Conservation (phyloP, 208 protist genomes). For the Herpetomonas muscarum region DNA sequence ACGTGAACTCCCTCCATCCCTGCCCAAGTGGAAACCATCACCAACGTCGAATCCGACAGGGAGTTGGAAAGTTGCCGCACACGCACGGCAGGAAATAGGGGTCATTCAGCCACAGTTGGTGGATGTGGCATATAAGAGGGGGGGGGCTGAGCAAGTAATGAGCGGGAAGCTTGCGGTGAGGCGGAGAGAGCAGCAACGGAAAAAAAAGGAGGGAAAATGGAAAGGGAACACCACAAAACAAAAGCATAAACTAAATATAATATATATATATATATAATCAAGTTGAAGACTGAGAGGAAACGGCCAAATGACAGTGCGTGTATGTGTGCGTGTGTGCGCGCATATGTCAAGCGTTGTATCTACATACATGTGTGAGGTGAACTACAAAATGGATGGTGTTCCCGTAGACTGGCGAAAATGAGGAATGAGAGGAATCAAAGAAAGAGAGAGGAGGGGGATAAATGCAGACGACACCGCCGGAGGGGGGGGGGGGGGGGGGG, state of each 20-base stretch:
- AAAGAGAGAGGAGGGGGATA: too few species aligned
- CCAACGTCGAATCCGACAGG: too few species aligned
- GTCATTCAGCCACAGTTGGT: too few species aligned
- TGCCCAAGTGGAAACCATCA: too few species aligned
- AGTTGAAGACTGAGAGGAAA: conserved; percentile 3
- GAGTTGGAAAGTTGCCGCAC: too few species aligned
- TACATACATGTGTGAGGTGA: background rate
- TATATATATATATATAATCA: conserved; percentile 18
- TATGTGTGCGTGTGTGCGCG: background rate
- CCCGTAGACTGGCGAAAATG: too few species aligned
- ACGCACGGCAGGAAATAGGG: too few species aligned
- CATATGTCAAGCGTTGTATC: background rate
- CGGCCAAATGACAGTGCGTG: conserved; percentile 7
- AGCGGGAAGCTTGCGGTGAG: background rate
- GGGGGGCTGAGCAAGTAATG: background rate
- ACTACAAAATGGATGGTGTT: background rate
- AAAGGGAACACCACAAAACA: conserved; percentile 13
- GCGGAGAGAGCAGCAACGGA: background rate
- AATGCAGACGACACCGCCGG: too few species aligned
- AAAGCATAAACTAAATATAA: background rate
- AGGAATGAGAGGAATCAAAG: too few species aligned
- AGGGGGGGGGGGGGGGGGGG: too few species aligned
- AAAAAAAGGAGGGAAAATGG: conserved; percentile 4
- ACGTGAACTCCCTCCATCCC: too few species aligned
- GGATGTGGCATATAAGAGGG: background rate